Evolutionary conservation across 2,329 filamentous ascomycete species (phyloP).

Genomic region (Colletotrichum somersetense): DNA sequence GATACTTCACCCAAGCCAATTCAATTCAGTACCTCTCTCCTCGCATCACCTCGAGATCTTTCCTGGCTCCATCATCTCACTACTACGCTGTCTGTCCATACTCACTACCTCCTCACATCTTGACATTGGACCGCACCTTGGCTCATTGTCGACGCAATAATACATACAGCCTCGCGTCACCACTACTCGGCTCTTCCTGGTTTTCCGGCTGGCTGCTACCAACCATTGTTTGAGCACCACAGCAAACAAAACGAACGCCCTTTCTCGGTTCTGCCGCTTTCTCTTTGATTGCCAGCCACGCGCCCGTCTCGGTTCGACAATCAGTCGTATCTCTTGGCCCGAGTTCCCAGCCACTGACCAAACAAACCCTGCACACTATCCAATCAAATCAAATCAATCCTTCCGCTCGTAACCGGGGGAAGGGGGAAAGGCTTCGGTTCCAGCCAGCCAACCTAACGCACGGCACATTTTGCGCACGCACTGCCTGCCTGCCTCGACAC

Average conservation of each 20-base stretch:
- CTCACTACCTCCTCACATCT: background rate
- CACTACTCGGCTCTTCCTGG: slow-evolving; percentile 1
- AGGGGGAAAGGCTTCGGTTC: background rate
- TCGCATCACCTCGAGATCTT: background rate
- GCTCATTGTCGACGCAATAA: slow-evolving; percentile 1
- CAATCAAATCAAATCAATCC: background rate
- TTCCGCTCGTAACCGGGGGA: slow-evolving; percentile 3
- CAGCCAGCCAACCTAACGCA: slow-evolving; percentile 20
- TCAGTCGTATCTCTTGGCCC: slow-evolving; percentile 13
- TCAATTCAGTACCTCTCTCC: background rate
- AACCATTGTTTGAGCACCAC: background rate
- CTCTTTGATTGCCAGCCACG: background rate
- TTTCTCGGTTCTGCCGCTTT: background rate
- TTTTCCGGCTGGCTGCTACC: background rate
- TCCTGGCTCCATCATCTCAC: background rate
- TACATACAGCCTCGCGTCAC: slow-evolving; percentile 8
- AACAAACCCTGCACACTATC: slow-evolving; percentile 35
- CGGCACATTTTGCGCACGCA: slow-evolving; percentile 14
- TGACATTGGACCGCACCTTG: slow-evolving; percentile 1
- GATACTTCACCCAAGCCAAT: slow-evolving; percentile 4
- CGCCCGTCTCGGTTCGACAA: slow-evolving; percentile 16
- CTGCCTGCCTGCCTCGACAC: background rate
- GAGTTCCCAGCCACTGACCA: slow-evolving; percentile 31
- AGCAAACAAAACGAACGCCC: no score
- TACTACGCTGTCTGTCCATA: background rate